Evolutionary conservation across 257 asterid species (phyloP), one percentile per base, ranked within the genome.

Genomic region (Salvia splendens): DNA sequence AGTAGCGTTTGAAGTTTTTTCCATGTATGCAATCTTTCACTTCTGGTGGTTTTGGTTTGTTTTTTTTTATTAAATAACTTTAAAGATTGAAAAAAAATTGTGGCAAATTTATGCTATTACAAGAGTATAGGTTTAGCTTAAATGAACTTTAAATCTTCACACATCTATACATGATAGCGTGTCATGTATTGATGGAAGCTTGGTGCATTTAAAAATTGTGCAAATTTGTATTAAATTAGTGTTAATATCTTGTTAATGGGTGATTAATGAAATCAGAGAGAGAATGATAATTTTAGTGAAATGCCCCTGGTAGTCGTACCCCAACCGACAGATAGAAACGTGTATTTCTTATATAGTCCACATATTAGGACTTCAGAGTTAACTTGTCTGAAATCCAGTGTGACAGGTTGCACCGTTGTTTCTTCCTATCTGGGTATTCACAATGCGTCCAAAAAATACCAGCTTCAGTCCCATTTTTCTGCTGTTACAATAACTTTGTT

Each of bases 291-390:
- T 3, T n/a, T n/a, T 24, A 46, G 51, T 12, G 3, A 47, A 2
- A 6, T 24, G 35, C 20, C 65, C 65, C 65, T 45, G n/a, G n/a
- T n/a, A n/a, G n/a, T n/a, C 41, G 45, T 55, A 9, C 43, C 52
- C 52, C 12, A 50, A 61, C 75, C 63, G 75, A 70, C 75, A 61
- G 15, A 17, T 9, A 8, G 6, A 40, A 24, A 60, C 62, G 15
- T 20, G 16, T 33, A 8, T 56, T 55, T 36, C 9, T 8, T 0
- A 24, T 24, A 24, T 24, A 2, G 2, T 24, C 30, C 61, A 10
- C 5, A 1, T 0, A 36, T 56, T 2, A 4, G 5, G 4, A 8
- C 5, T 24, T 28, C 43, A 12, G 24, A 68, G 12, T 42, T 28
- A 30, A 28, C 30, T 24, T 35, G 53, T 6, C 0, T 2, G 15